Evolutionary conservation across 768 basidiomycete genomes (phyloP), one percentile per base, ranked within the genome.

Genomic region (Hygrocybe coccinea): DNA sequence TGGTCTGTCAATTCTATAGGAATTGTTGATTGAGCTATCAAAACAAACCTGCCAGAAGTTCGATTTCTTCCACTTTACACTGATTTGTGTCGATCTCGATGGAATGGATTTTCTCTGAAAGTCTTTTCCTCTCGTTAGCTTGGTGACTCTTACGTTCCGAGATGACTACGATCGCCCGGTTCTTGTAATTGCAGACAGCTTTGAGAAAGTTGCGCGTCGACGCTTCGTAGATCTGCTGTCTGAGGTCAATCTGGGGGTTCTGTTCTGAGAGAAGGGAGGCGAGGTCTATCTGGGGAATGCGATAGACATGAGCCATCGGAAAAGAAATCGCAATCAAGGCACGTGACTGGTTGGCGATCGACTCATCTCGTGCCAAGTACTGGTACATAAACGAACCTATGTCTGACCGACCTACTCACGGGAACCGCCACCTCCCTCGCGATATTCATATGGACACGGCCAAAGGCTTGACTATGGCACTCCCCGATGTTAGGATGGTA

Each of bases 371-470:
- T n/a, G n/a, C n/a, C n/a, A n/a, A n/a, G n/a, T n/a, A n/a, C n/a
- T n/a, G n/a, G n/a, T n/a, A n/a, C n/a, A n/a, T n/a, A n/a, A n/a
- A n/a, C n/a, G n/a, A n/a, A n/a, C n/a, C n/a, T n/a, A n/a, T n/a
- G n/a, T n/a, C n/a, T n/a, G n/a, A n/a, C n/a, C n/a, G n/a, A n/a
- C n/a, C n/a, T n/a, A n/a, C n/a, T n/a, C n/a, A n/a, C n/a, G n/a
- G n/a, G n/a, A n/a, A n/a, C n/a, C n/a, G n/a, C n/a, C n/a, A n/a
- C n/a, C 39, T 41, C 19, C 19, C 15, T 14, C 46, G 46, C 25
- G 86, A 87, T 63, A 71, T 85, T 11, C 81, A 81, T 62, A 88
- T 92, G 91, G 82, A 84, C 59, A 90, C 91, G 1, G 82, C 88
- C 25, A 89, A 83, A 66, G 84, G 80, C 14, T 62, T 81, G 35